A percentile compares a stretch with the other conserved stretches of the same genome.
These are phyloP conservation scores for Nakataea oryzae DNA, from an alignment of 2,329 filamentous ascomycete species.

Conservation along the genomic window DNA sequence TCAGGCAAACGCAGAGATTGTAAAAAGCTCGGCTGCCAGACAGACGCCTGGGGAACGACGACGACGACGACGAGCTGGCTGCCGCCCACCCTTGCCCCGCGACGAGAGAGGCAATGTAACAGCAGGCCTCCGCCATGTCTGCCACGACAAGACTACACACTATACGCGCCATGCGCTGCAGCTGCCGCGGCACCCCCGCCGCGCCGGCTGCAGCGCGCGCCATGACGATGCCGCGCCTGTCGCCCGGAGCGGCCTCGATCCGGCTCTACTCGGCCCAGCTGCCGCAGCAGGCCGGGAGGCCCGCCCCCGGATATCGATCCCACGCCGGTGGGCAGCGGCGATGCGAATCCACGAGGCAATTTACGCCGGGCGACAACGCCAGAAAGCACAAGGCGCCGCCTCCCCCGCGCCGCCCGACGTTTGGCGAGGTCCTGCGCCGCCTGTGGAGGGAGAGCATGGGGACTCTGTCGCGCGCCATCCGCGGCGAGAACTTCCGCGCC, in stretches of 20 bases:
- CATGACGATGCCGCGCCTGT: not conserved
- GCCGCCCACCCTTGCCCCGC: not conserved
- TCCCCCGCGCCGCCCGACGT: constrained; percentile 3
- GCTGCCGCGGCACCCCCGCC: not conserved
- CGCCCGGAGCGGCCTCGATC: no score
- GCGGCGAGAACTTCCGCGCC: constrained; percentile 23
- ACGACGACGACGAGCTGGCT: not conserved
- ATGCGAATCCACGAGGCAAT: constrained; percentile 1
- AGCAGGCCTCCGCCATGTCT: not conserved
- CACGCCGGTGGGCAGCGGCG: not conserved
- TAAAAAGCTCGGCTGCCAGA: no score
- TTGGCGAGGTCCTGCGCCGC: constrained; percentile 20
- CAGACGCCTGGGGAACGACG: no score
- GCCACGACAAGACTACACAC: not conserved
- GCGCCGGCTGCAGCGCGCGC: no score
- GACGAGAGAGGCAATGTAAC: not conserved
- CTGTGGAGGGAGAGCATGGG: constrained; percentile 15
- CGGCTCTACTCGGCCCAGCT: not conserved
- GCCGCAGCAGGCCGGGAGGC: not conserved
- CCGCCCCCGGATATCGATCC: no score
- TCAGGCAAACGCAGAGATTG: not conserved
- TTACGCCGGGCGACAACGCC: not conserved
- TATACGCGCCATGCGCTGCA: not conserved
- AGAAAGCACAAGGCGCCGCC: not conserved
- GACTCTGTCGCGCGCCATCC: constrained; percentile 24